Base-by-base conservation (phyloP, 2,329 filamentous ascomycete species). In the Didymella pomorum region DNA sequence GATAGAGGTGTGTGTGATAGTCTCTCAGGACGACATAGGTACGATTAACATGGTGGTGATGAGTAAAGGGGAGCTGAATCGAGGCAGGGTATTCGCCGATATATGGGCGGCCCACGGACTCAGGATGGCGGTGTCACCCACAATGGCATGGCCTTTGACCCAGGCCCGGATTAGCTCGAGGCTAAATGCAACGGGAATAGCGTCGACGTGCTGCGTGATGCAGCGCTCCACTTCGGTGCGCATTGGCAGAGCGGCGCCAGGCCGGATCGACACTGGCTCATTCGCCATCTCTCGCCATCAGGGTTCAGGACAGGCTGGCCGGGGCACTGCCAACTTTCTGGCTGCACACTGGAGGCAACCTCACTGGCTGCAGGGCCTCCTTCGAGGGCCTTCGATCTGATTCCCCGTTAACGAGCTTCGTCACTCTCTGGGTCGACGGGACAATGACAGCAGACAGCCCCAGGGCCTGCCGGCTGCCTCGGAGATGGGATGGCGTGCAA, bases 1-100 rank as follows among this genome's bases (percentile, higher is more conserved):
- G 64, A 68, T 51, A 56, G 61, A 46, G 41, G 21, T n/a, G 62
- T 60, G 56, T 35, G 53, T 53, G 61, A 61, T 63, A 62, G 41
- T 62, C 60, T 67, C 66, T 70, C 67, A 70, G 64, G 66, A 71
- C 67, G 66, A 63, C 67, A 72, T 73, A 60, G 61, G 65, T 59
- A 61, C 53, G 62, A 58, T 60, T 60, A 62, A 63, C 63, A 63
- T 60, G 65, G 64, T 68, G 64, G 66, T 68, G 62, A 62, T 61
- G 58, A 58, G 39, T 62, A 63, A 66, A 66, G 62, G 49, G 52
- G 59, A 64, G 66, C 50, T 50, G 39, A 20, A 48, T 49, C 53
- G 39, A 51, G 53, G 53, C 50, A 58, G 56, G 56, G 45, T 54
- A 48, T 45, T 45, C 50, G 41, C 45, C 56, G 39, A 49, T 58